A percentile compares a stretch with the other conserved stretches of the same genome.
These are phyloP conservation scores for Ogataea pignaliae DNA, from an alignment of 805 yeast genomes.

Conservation along the genomic window DNA sequence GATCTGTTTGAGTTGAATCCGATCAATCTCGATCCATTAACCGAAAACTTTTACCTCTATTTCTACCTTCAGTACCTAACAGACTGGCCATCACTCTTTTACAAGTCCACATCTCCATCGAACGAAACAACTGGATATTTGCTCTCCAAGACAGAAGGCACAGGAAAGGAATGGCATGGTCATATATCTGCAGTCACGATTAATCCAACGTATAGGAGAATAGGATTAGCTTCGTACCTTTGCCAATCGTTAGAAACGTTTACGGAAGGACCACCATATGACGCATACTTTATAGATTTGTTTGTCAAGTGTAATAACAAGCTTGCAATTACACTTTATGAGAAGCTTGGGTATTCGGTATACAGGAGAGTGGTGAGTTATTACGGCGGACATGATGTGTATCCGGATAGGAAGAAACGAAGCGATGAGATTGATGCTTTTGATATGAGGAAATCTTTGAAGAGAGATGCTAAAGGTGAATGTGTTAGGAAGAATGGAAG, in stretches of 20 bases:
- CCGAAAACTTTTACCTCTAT: constrained; percentile 83
- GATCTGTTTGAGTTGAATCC: constrained; percentile 72
- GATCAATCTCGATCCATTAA: constrained; percentile 81
- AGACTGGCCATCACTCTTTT: constrained; percentile 86
- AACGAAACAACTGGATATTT: constrained; percentile 60
- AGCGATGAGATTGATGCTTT: constrained; percentile 81
- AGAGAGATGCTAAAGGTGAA: constrained; percentile 48
- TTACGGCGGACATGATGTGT: constrained; percentile 53
- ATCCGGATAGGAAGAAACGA: constrained; percentile 34
- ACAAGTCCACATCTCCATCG: constrained; percentile 50
- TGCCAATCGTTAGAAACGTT: constrained; percentile 70
- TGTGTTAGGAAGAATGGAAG: constrained; percentile 61
- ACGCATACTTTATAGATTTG: constrained; percentile 81
- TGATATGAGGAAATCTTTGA: constrained; percentile 72
- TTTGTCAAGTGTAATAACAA: constrained; percentile 85
- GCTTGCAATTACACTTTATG: constrained; percentile 78
- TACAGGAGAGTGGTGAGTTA: constrained; percentile 87
- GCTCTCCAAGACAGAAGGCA: constrained; percentile 97
- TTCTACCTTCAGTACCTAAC: constrained; percentile 82
- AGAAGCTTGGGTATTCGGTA: constrained; percentile 79
- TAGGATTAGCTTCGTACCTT: constrained; percentile 79
- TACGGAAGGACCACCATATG: constrained; percentile 69
- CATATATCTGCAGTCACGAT: constrained; percentile 96
- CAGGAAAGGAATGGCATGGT: constrained; percentile 83
- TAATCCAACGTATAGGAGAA: constrained; percentile 72